phyloP scores from a whole-genome alignment of 2,329 filamentous ascomycete genomes.

The Alternaria ethzedia region DNA sequence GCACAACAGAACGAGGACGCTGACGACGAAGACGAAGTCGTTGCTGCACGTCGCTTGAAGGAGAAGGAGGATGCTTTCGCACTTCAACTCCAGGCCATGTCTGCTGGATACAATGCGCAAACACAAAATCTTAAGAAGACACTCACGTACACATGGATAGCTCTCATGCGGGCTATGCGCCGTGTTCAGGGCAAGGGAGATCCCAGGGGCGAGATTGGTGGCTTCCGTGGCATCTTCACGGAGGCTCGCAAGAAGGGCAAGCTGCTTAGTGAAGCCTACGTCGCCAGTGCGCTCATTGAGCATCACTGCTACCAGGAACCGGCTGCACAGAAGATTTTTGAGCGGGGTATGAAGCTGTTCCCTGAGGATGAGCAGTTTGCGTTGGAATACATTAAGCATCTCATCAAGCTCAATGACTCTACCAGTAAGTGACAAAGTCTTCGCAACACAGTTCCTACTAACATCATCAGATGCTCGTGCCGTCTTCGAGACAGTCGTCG shows the following conservation, averaged over 20 bases:
- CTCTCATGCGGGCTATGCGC: conserved; percentile 90
- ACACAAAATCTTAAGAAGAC: conserved; percentile 79
- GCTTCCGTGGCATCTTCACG: conserved; percentile 85
- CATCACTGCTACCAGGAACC: conserved; percentile 95
- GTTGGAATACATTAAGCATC: conserved; percentile 92
- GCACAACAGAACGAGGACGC: conserved; percentile 52
- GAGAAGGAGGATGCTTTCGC: conserved; percentile 61
- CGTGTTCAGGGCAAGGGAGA: conserved; percentile 84
- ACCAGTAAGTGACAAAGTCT: conserved; percentile 70
- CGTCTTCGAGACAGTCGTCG: conserved; percentile 93
- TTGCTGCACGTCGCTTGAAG: conserved; percentile 41
- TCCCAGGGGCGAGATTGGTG: conserved; percentile 65
- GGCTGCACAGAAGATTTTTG: conserved; percentile 93
- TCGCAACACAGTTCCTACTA: too few relatives aligned
- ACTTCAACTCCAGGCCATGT: conserved; percentile 62
- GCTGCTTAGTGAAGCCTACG: conserved; percentile 92
- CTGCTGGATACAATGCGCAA: conserved; percentile 73
- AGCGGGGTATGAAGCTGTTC: conserved; percentile 90
- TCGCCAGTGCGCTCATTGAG: conserved; percentile 90
- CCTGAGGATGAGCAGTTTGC: conserved; percentile 93
- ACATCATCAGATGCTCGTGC: conserved; percentile 93
- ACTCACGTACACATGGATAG: conserved; percentile 94
- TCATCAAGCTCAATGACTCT: conserved; percentile 89
- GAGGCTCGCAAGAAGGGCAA: conserved; percentile 87
- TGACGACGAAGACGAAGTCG: conserved; percentile 63